These are phyloP conservation scores for Diaporthe velutina DNA, from an alignment of 2,329 filamentous ascomycete genomes.

Conservation along the genomic window DNA sequence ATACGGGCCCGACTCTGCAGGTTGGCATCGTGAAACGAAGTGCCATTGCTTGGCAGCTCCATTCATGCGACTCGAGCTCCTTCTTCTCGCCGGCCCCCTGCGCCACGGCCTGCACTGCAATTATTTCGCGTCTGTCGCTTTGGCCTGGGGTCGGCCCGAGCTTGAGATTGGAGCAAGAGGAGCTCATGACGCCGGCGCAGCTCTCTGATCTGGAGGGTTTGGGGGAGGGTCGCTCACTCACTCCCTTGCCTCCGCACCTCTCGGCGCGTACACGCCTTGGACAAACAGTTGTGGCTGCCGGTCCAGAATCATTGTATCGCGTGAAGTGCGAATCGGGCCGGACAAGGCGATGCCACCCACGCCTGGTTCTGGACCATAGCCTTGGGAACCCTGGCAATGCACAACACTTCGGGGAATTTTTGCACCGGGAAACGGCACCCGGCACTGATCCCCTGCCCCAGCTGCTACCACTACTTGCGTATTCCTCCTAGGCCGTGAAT, in stretches of 20 bases:
- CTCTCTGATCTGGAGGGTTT: not conserved
- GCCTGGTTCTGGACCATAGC: not conserved
- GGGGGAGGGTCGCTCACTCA: not conserved
- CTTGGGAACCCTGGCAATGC: conserved; percentile 16
- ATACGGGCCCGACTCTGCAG: conserved; percentile 20
- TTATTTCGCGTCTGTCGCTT: not conserved
- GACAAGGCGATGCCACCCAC: conserved; percentile 3
- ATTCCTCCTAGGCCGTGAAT: not conserved
- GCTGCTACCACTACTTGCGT: not conserved
- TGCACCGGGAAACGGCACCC: conserved; percentile 2
- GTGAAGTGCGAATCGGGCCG: conserved; percentile 3
- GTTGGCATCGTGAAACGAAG: conserved; percentile 14
- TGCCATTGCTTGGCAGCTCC: conserved; percentile 21
- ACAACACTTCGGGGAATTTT: conserved; percentile 30
- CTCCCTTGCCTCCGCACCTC: not conserved
- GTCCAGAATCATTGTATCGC: not conserved
- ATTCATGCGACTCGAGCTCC: conserved; percentile 13
- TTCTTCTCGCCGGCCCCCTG: conserved; percentile 2
- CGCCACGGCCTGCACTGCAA: not conserved
- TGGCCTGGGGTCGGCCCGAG: not conserved
- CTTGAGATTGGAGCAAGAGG: not conserved
- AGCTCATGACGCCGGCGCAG: not conserved
- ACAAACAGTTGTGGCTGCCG: not conserved
- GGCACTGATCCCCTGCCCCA: conserved; percentile 10
- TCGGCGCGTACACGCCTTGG: not conserved